A percentile compares a stretch with the other conserved stretches of the same genome.
phyloP scores from a whole-genome alignment of 192 early-diverging fungal species.

The Coemansia sp. region DNA sequence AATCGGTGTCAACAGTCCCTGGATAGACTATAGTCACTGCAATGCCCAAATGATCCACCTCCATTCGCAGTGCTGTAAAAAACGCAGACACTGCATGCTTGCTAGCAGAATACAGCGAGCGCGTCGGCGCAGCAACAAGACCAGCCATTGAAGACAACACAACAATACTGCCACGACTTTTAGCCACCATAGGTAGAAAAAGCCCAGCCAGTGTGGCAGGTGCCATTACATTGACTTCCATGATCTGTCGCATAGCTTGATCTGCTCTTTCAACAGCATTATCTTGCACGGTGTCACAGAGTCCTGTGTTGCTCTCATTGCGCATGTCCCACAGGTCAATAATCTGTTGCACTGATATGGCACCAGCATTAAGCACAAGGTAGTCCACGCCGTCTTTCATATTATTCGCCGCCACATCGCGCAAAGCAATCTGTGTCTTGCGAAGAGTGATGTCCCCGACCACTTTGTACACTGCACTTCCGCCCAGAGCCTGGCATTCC shows the following conservation, averaged over 20 bases:
- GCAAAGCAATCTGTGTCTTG: slow-evolving; percentile 53
- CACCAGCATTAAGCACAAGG: slow-evolving; percentile 74
- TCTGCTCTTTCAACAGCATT: slow-evolving; percentile 28
- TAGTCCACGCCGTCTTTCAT: slow-evolving; percentile 60
- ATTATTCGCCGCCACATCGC: slow-evolving; percentile 21
- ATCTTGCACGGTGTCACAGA: slow-evolving; percentile 2
- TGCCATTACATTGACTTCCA: slow-evolving; percentile 61
- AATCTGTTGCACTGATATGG: slow-evolving; percentile 71
- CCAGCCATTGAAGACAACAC: slow-evolving; percentile 78
- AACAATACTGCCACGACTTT: slow-evolving; percentile 54
- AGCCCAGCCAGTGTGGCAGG: slow-evolving; percentile 55
- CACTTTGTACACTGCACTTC: slow-evolving; percentile 18
- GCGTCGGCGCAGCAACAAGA: slow-evolving; percentile 70
- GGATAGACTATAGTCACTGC: slow-evolving; percentile 68
- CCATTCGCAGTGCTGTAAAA: slow-evolving; percentile 79
- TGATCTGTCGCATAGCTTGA: slow-evolving; percentile 48
- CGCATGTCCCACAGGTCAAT: slow-evolving; percentile 57
- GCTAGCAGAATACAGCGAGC: slow-evolving; percentile 72
- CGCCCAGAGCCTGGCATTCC: slow-evolving; percentile 45
- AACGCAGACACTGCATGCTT: slow-evolving; percentile 83
- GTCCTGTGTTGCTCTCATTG: not conserved
- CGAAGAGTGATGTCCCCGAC: slow-evolving; percentile 61
- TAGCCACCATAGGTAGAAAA: slow-evolving; percentile 59
- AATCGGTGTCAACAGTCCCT: slow-evolving; percentile 72
- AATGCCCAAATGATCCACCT: slow-evolving; percentile 60